Base-by-base conservation (phyloP, 257 asterid species). In the Linaria vulgaris region DNA sequence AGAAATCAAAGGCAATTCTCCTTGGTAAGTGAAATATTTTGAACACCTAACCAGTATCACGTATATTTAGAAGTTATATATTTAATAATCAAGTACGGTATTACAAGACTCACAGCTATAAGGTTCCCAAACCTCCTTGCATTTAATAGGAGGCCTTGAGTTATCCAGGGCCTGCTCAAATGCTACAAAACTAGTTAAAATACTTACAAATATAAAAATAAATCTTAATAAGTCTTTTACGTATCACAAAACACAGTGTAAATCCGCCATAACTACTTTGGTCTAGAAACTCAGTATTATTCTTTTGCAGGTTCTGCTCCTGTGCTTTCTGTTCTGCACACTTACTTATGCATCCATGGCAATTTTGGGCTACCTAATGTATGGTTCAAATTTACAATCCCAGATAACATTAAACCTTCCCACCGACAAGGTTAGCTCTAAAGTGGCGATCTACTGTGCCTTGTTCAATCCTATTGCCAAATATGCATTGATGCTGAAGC, bases 341-440 rank as follows among this genome's bases (percentile, higher is more conserved):
- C 23, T 77, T 43, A 78, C 82, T 61, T 89, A 92, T 22, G 91
- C 90, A 10, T 71, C 85, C 12, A 75, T 87, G 83, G 99, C 94
- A 1, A 52, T 82, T 22, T 19, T 83, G 63, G 97, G 95, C 14
- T 89, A 89, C 65, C 44, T 81, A 1, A 92, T 92, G 97, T 87
- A 89, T 44, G 97, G 96, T 2, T 67, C 89, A 6, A 39, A 68
- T 1, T 69, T 87, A 8, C 55, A 56, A 25, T 87, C 99, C 37
- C 99, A 92, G 48, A 69, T 92, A 20, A 89, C 99, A 0, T 38
- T 92, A 79, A 85, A 87, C 66, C 96, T 89, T n/a, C 95, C 86
- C 0, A 77, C 70, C 0, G 23, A 73, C 12, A 79, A 66, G 19
- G 19, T 83, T 1, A 89, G 94, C 70, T 85, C 96, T 2, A 80